These are phyloP conservation scores for Colletotrichum gloeosporioides DNA, from an alignment of 2,329 filamentous ascomycete genomes.

Conservation along the genomic window DNA sequence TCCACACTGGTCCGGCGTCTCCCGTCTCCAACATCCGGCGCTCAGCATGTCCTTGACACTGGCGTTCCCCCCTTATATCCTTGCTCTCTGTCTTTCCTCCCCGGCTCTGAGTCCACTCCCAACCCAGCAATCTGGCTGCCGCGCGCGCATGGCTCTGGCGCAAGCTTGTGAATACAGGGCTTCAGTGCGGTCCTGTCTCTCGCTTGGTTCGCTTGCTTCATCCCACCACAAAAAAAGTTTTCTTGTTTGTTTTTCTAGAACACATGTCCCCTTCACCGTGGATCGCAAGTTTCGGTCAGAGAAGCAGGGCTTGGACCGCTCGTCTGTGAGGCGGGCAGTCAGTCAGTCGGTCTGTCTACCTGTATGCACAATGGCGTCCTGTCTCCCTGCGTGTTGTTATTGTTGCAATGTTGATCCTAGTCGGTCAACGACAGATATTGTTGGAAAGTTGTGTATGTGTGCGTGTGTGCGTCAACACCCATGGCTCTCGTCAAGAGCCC, in stretches of 20 bases:
- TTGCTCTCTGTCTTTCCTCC: background rate
- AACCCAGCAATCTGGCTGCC: slow-evolving; percentile 11
- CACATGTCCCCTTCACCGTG: background rate
- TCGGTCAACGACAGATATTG: background rate
- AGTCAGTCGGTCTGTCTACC: background rate
- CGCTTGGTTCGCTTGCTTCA: slow-evolving; percentile 11
- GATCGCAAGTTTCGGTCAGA: slow-evolving; percentile 1
- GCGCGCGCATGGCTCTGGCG: background rate
- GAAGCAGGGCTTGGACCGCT: background rate
- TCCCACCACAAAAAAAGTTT: slow-evolving; percentile 10
- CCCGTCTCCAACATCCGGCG: slow-evolving; percentile 10
- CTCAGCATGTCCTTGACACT: background rate
- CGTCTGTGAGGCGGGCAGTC: background rate
- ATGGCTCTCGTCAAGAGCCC: background rate
- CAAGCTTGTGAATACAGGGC: slow-evolving; percentile 19
- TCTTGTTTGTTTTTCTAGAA: slow-evolving; percentile 1
- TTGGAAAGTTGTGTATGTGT: background rate
- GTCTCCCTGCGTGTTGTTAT: background rate
- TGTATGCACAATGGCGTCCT: background rate
- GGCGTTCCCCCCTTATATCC: background rate
- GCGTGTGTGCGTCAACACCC: background rate
- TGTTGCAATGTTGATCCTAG: slow-evolving; percentile 1
- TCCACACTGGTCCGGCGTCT: slow-evolving; percentile 6
- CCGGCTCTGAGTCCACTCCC: background rate
- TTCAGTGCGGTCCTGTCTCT: slow-evolving; percentile 1